A percentile compares a stretch with the other conserved stretches of the same genome.
Conservation (phyloP, 1,139 yeast species). For the Saccharomyces pastorianus region DNA sequence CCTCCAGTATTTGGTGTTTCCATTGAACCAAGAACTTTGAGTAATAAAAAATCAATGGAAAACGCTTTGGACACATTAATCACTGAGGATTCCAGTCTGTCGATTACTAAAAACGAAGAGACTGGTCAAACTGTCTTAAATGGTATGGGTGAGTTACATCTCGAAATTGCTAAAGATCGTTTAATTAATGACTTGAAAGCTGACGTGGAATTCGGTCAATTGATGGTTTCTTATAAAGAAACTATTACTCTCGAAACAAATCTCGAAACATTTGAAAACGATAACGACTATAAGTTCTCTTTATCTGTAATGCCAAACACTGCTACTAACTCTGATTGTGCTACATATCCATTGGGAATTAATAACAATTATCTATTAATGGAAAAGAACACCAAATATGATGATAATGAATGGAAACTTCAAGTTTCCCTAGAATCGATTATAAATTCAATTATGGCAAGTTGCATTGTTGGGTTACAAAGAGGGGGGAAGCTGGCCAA, state of each 20-base stretch:
- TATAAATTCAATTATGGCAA: slow-evolving; percentile 47
- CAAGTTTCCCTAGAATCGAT: slow-evolving; percentile 42
- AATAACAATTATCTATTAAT: slow-evolving; percentile 33
- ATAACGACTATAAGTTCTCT: slow-evolving; percentile 26
- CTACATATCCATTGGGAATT: slow-evolving; percentile 33
- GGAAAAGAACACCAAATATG: slow-evolving; percentile 25
- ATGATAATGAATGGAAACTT: slow-evolving; percentile 41
- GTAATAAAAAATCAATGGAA: slow-evolving; percentile 66
- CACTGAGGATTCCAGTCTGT: slow-evolving; percentile 78
- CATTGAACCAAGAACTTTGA: slow-evolving; percentile 74
- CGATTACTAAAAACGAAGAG: slow-evolving; percentile 66
- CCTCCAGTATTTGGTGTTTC: slow-evolving; percentile 89
- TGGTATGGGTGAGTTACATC: slow-evolving; percentile 94
- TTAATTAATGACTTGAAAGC: slow-evolving; percentile 75
- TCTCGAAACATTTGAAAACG: slow-evolving; percentile 18
- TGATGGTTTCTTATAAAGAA: slow-evolving; percentile 86
- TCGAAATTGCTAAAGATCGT: slow-evolving; percentile 79
- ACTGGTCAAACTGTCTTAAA: slow-evolving; percentile 79
- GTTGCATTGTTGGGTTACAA: slow-evolving; percentile 65
- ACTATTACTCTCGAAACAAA: slow-evolving; percentile 36
- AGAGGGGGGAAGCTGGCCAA: slow-evolving; percentile 60
- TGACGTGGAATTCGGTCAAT: slow-evolving; percentile 67
- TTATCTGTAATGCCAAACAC: slow-evolving; percentile 42
- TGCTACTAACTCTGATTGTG: slow-evolving; percentile 33
- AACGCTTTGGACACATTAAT: slow-evolving; percentile 56